These are phyloP conservation scores for Picochlorum sp. DNA, from an alignment of 139 green algal genomes.

Conservation along the genomic window DNA sequence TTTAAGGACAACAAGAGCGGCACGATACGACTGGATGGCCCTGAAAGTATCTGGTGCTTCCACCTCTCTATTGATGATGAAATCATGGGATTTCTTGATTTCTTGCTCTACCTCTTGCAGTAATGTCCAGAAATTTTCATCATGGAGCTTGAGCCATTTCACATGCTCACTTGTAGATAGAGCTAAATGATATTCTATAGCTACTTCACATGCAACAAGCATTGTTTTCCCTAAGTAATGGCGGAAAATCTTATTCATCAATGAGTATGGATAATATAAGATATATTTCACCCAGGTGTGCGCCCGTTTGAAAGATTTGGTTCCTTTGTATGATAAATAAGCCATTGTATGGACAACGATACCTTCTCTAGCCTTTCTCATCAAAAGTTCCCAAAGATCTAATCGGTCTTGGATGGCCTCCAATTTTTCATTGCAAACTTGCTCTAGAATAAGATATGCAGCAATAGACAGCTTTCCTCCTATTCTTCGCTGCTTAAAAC, in stretches of 20 bases:
- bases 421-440: slow-evolving; percentile 46
- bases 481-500: slow-evolving; percentile 47
- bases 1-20: slow-evolving; percentile 65
- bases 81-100: slow-evolving; percentile 30
- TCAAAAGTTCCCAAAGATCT: slow-evolving; percentile 15
- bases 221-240: slow-evolving; percentile 33
- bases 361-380: too few relatives aligned
- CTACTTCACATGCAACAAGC: slow-evolving; percentile 63
- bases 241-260: slow-evolving; percentile 25
- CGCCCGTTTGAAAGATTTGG: too few relatives aligned
- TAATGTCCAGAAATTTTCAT: slow-evolving; percentile 17
- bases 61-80: slow-evolving; percentile 75
- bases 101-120: slow-evolving; percentile 28
- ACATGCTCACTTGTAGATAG: slow-evolving; percentile 57
- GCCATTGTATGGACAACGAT: too few relatives aligned
- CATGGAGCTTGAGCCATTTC: slow-evolving; percentile 27
- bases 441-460: slow-evolving; percentile 63
- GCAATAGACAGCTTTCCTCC: slow-evolving; percentile 46
- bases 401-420: slow-evolving; percentile 31
- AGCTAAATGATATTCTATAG: slow-evolving; percentile 67
- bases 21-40: slow-evolving; percentile 80
- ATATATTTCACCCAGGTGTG: neutral
- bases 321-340: too few relatives aligned
- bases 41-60: slow-evolving; percentile 73
- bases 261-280: slow-evolving; percentile 17